These are phyloP conservation scores for Trametes cinnabarina DNA, from an alignment of 768 basidiomycete genomes.

Conservation along the genomic window DNA sequence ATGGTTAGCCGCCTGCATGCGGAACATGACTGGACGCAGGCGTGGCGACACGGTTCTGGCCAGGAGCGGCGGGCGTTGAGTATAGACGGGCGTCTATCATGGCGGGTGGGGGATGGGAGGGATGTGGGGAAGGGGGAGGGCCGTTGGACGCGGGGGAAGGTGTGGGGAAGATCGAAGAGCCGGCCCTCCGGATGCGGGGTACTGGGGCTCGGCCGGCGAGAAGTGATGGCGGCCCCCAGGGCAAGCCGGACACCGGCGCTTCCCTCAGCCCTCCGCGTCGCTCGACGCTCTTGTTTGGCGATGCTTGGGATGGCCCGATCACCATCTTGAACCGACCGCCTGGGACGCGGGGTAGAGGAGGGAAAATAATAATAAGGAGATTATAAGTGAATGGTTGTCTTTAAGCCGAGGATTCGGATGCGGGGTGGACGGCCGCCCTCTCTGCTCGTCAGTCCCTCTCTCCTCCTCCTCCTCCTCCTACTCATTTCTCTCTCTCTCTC, in stretches of 20 bases:
- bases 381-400: constrained; percentile 20
- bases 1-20: background rate
- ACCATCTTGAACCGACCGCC: background rate
- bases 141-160: constrained; percentile 7
- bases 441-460: background rate
- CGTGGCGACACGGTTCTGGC: background rate
- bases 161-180: constrained; percentile 14
- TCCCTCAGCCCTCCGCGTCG: no score
- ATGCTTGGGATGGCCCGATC: constrained; percentile 3
- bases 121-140: background rate
- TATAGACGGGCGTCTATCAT: background rate
- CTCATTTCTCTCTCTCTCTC: background rate
- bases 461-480: background rate
- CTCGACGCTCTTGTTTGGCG: background rate
- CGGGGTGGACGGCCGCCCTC: constrained; percentile 19
- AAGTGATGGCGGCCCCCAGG: constrained; percentile 10
- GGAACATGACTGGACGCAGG: background rate
- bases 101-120: background rate
- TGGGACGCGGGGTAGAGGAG: constrained; percentile 10
- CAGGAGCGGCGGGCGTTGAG: constrained; percentile 13
- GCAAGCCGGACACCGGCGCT: background rate
- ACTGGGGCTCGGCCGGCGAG: constrained; percentile 15
- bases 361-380: constrained; percentile 16
- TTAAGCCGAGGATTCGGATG: constrained; percentile 12
- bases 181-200: constrained; percentile 14